Evolutionary conservation across 352 stramenopile species (phyloP), one percentile per base, ranked within the genome.

Genomic region (Elongisporangium prolatum): DNA sequence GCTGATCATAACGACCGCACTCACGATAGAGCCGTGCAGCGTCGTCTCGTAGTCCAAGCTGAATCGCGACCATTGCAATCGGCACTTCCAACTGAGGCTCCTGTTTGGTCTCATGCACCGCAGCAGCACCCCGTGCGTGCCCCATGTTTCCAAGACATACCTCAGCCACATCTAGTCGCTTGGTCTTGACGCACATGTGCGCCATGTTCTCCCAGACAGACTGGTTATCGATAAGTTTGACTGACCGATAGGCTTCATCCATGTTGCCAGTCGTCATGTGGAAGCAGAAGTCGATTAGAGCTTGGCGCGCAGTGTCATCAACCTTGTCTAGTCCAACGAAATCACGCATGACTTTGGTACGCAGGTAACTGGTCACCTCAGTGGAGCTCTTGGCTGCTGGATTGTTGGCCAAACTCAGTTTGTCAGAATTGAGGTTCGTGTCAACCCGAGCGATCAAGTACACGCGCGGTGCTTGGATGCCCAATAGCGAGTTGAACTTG

Each of bases 181-280:
- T 97, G 24, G 91, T 98, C 68, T 98, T 97, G 55, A 98, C 91
- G 67, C 95, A 98, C 84, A 97, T 98, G 52, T 96, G 86, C 17
- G 93, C 94, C 89, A 98, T 98, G 67, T 98, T 98, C 55, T 97
- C 87, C 95, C 95, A 98, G 21, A 98, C 95, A 0, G 80, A 90
- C 16, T 88, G 66, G 59, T 91, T 97, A 50, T 97, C 81, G 61
- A 98, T 97, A 21, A 96, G 72, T 68, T 97, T 93, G 14, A 98
- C 89, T 0, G 88, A 93, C 4, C 87, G 75, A 59, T 98, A 98
- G 1, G 95, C 95, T 63, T 97, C 91, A 72, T 98, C 95, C 88
- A 98, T 97, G 67, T 98, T 97, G 16, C 93, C 93, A 11, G 97
- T 82, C 10, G 91, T 97, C 56, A 98, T 92, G 64, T 95, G 96